Conservation (phyloP, 371 early-diverging fungal genomes). For the Rhizopus arrhizus region DNA sequence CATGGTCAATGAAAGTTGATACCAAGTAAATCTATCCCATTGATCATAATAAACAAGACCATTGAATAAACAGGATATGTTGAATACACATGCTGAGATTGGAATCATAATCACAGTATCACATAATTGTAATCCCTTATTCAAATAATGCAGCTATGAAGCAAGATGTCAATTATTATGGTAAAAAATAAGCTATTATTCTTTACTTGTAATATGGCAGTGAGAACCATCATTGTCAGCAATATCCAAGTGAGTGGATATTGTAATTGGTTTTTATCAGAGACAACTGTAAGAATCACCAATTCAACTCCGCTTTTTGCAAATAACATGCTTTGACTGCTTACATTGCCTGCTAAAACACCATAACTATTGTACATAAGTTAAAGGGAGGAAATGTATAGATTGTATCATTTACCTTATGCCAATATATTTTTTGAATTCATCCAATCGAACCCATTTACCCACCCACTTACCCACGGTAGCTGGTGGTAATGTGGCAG, state of each 20-base stretch:
- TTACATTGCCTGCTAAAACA: conserved; percentile 71
- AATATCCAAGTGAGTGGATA: conserved; percentile 73
- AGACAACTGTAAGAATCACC: conserved; percentile 61
- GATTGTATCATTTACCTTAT: conserved; percentile 34
- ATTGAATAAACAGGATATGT: conserved; percentile 76
- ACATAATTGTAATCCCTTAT: conserved; percentile 73
- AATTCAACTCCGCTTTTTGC: conserved; percentile 83
- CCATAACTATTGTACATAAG: conserved; percentile 54
- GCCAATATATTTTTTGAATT: conserved; percentile 45
- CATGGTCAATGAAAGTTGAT: conserved; percentile 67
- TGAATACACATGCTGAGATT: conserved; percentile 77
- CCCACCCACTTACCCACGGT: conserved; percentile 25
- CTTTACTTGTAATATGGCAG: conserved; percentile 71
- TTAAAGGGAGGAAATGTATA: not conserved
- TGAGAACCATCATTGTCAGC: conserved; percentile 60
- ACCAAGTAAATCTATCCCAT: conserved; percentile 65
- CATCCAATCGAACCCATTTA: conserved; percentile 28
- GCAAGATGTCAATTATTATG: not conserved
- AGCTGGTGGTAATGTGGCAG: conserved; percentile 24
- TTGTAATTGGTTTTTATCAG: conserved; percentile 70
- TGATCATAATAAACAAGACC: conserved; percentile 84
- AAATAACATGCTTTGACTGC: conserved; percentile 77
- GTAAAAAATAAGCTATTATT: not conserved
- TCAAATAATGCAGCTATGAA: conserved; percentile 73
- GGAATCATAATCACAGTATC: conserved; percentile 81